Conservation (phyloP, 1,139 yeast species). For the Arxiozyma slooffiae region DNA sequence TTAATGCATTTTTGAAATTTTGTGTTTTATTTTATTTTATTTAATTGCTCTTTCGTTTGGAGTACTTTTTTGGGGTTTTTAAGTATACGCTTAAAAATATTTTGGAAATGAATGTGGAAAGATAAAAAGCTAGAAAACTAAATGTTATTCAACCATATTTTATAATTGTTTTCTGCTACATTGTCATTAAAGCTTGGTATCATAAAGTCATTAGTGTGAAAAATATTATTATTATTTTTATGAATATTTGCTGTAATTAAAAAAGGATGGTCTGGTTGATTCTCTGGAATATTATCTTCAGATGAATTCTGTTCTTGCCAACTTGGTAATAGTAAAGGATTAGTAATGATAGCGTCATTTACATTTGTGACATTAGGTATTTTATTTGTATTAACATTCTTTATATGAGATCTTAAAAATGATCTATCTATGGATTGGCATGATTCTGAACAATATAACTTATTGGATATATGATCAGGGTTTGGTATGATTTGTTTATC, state of each 20-base stretch:
- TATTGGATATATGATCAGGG: conserved; percentile 1
- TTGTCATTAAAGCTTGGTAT: conserved; percentile 11
- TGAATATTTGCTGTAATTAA: not conserved
- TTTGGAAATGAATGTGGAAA: not conserved
- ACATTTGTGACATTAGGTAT: not conserved
- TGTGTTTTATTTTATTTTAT: not conserved
- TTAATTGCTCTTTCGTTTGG: not conserved
- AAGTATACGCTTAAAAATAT: not conserved
- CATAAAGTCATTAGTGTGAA: not conserved
- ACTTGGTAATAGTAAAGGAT: conserved; percentile 5
- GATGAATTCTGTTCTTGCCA: not conserved
- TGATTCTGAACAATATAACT: conserved; percentile 48
- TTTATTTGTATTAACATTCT: not conserved
- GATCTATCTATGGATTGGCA: conserved; percentile 42
- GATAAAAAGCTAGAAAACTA: not conserved
- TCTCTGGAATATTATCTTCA: not conserved
- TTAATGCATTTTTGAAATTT: not conserved
- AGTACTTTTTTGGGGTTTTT: too few relatives aligned
- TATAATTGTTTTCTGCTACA: conserved; percentile 25
- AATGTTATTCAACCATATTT: conserved; percentile 21
- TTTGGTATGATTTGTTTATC: conserved; percentile 42
- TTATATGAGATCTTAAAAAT: not conserved
- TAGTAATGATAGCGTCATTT: conserved; percentile 5
- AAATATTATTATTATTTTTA: not conserved
- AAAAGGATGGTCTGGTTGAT: not conserved